Evolutionary conservation across 2,329 filamentous ascomycete genomes (phyloP).

Genomic region (Trichothecium sympodiale): DNA sequence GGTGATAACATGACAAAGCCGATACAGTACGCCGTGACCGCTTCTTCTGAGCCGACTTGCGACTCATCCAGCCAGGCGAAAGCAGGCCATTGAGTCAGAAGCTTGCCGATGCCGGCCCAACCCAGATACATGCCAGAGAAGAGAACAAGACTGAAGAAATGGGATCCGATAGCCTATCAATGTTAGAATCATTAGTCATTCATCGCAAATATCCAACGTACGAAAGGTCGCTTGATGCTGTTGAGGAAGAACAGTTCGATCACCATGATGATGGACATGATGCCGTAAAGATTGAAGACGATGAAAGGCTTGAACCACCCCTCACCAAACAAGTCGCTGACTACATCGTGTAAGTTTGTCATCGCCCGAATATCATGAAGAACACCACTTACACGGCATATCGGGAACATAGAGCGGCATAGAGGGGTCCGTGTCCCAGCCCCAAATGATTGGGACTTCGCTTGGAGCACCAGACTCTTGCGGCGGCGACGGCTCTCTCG

Average conservation of each 20-base stretch:
- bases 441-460: background rate
- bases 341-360: conserved; percentile 14
- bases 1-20: conserved; percentile 33
- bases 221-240: conserved; percentile 39
- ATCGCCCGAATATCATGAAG: conserved; percentile 1
- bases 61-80: conserved; percentile 41
- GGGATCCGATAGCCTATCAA: conserved; percentile 31
- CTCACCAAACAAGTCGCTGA: conserved; percentile 35
- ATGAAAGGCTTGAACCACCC: conserved; percentile 35
- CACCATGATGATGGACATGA: conserved; percentile 30
- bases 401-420: conserved; percentile 6
- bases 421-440: conserved; percentile 3
- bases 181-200: background rate
- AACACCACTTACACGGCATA: conserved; percentile 12
- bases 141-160: conserved; percentile 29
- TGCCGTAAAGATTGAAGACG: conserved; percentile 33
- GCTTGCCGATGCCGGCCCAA: conserved; percentile 36
- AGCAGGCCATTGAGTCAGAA: conserved; percentile 31
- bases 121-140: conserved; percentile 33
- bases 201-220: conserved; percentile 16
- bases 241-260: conserved; percentile 38
- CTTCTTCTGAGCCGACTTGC: conserved; percentile 29
- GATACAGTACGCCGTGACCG: conserved; percentile 30
- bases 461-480: background rate
- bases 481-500: background rate